Evolutionary conservation across 495 filamentous ascomycete species (phyloP).

Genomic region (Durotheca rogersii): DNA sequence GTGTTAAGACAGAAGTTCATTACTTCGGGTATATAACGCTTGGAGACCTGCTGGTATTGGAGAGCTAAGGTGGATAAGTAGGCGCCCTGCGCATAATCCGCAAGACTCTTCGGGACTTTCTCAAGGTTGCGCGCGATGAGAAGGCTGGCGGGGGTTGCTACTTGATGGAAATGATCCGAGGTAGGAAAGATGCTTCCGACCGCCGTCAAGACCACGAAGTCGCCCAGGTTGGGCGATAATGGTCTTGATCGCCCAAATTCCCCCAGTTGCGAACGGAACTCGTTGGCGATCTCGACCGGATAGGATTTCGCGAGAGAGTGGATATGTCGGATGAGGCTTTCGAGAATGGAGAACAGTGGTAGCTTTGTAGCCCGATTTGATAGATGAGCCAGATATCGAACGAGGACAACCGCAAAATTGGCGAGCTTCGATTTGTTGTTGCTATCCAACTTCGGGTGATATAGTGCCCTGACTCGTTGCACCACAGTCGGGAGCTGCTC

Average conservation of each 20-base stretch:
- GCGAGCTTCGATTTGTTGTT: conserved; percentile 83
- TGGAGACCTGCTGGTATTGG: conserved; percentile 77
- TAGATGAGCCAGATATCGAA: conserved; percentile 74
- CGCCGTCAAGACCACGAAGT: conserved; percentile 78
- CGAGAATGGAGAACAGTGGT: conserved; percentile 42
- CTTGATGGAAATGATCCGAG: conserved; percentile 93
- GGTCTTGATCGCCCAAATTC: conserved; percentile 61
- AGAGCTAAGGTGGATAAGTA: conserved; percentile 74
- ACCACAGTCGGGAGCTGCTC: conserved; percentile 75
- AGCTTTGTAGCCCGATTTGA: conserved; percentile 44
- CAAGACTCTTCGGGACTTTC: conserved; percentile 60
- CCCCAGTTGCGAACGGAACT: conserved; percentile 72
- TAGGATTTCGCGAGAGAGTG: conserved; percentile 85
- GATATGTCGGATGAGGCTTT: conserved; percentile 56
- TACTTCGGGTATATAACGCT: conserved; percentile 84
- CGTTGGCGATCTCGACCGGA: conserved; percentile 70
- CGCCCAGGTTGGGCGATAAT: conserved; percentile 64
- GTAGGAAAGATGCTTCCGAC: conserved; percentile 87
- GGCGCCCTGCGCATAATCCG: conserved; percentile 70
- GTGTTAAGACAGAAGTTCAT: conserved; percentile 78
- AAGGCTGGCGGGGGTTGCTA: conserved; percentile 85
- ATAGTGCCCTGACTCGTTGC: conserved; percentile 80
- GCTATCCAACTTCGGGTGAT: conserved; percentile 81
- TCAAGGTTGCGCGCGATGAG: conserved; percentile 82
- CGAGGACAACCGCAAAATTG: conserved; percentile 70